Base-by-base conservation (phyloP, 1,284 basidiomycete species). In the Irpex sp. region DNA sequence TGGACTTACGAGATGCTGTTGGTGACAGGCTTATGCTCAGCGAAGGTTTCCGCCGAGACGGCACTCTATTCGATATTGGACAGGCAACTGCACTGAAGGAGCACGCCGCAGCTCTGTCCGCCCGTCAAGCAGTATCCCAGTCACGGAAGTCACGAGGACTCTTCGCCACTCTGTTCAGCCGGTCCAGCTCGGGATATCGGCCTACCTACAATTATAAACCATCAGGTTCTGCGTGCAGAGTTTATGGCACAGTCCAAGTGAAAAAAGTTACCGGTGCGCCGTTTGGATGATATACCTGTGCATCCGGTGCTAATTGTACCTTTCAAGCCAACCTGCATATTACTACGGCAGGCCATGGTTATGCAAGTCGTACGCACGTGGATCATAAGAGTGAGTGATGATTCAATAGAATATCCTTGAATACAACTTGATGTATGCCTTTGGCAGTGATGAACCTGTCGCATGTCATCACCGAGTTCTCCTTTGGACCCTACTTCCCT, bases 401-500 rank as follows among this genome's bases (percentile, higher is more conserved):
- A 5, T 74, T 93, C 95, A 69, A 68, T 86, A 79, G 11, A 15
- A 21, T 50, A n/a, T 59, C 58, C 58, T 61, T 60, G 37, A 55
- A 51, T 4, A 39, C 59, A 19, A 19, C 39, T 60, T 39, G 21
- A 9, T 61, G 31, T 49, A 49, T 26, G 62, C 33, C 36, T n/a
- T 43, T 39, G 21, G 15, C 67, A 97, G 93, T 90, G 66, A 97
- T 99, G 94, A 98, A 99, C 73, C 83, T 98, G 37, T 94, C 94
- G 1, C 97, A 99, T 77, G 89, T 98, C 63, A 94, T 98, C 68
- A 91, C 91, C 66, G 97, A 98, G 76, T 97, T 98, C 74, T 97
- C 95, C 1, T 98, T 98, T 70, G 97, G 97, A 0, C 93, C 95
- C 0, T 92, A 93, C 79, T 98, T 98, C 80, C 97, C 97, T 0